These are phyloP conservation scores for Magnusiomyces sp. DNA, from an alignment of 1,139 yeast genomes.

Conservation along the genomic window DNA sequence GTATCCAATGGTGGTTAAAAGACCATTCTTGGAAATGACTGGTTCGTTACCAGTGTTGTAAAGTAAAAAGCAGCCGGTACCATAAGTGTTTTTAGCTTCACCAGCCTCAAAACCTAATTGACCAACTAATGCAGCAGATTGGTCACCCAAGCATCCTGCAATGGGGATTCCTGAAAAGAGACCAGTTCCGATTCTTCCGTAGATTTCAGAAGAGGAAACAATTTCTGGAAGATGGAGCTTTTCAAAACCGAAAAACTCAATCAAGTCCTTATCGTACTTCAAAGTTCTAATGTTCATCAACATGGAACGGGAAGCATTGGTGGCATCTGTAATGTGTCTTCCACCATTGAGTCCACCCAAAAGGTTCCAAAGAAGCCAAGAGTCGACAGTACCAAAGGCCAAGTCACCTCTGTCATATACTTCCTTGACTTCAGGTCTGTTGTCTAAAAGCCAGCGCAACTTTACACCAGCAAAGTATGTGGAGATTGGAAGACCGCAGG, in stretches of 20 bases:
- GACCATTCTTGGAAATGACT: slow-evolving; percentile 62
- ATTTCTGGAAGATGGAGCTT: slow-evolving; percentile 71
- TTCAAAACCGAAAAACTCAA: slow-evolving; percentile 67
- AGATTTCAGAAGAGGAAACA: slow-evolving; percentile 69
- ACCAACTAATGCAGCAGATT: slow-evolving; percentile 88
- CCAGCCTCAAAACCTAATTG: slow-evolving; percentile 81
- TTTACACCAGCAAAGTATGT: slow-evolving; percentile 91
- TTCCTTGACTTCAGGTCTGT: slow-evolving; percentile 57
- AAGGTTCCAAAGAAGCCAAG: slow-evolving; percentile 85
- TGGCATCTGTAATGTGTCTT: slow-evolving; percentile 72
- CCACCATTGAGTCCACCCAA: slow-evolving; percentile 47
- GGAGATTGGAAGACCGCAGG: slow-evolving; percentile 80
- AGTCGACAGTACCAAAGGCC: slow-evolving; percentile 91
- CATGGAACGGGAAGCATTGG: slow-evolving; percentile 88
- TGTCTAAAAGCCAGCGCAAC: slow-evolving; percentile 82
- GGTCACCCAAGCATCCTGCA: slow-evolving; percentile 91
- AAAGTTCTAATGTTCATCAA: slow-evolving; percentile 75
- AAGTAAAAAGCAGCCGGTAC: slow-evolving; percentile 88
- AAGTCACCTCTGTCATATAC: slow-evolving; percentile 70
- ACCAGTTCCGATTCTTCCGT: slow-evolving; percentile 44
- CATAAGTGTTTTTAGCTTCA: slow-evolving; percentile 92
- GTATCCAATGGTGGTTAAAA: slow-evolving; percentile 81
- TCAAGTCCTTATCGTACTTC: slow-evolving; percentile 67
- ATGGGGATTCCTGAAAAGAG: slow-evolving; percentile 55
- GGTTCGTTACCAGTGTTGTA: slow-evolving; percentile 70